Evolutionary conservation across 345 rosid genomes (phyloP), one percentile per base, ranked within the genome.

Genomic region (Heritiera fomes): DNA sequence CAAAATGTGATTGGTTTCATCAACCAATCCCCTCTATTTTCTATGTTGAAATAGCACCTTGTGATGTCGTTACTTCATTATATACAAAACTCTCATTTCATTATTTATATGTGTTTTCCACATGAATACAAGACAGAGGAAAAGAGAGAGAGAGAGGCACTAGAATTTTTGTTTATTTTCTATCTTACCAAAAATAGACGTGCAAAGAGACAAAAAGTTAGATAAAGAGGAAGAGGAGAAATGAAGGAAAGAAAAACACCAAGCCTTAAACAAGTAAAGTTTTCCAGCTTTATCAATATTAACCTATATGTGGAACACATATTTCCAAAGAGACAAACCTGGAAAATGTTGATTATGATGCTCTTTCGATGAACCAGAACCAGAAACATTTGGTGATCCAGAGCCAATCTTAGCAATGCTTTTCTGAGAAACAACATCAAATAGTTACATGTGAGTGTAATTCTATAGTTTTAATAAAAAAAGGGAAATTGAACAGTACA

Each of bases 331-430:
- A 50, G 52, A 87, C 87, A 74, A 84, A 92, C 96, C 96, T 90
- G 94, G 81, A 83, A 69, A 82, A 6, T 84, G 80, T 62, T 77
- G 85, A 82, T 76, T 80, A 17, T 69, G 82, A 76, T 77, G 87
- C 79, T 88, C 90, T 75, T 86, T 87, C 41, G 88, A 77, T 72
- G 92, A 84, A 80, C 83, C 79, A 77, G 85, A 85, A 69, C 84
- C 87, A 5, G 89, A 88, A 55, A 81, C 50, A 77, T 82, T 79
- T 76, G 88, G 85, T 4, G 88, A 83, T 69, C 83, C 85, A 40
- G 78, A 47, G 72, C 77, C 91, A 10, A 64, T 46, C 80, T 75
- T 83, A 55, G 76, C 63, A 79, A 47, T 43, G 53, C 62, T 72
- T 76, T 74, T 85, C 93, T 90, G 87, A 75, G 32, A 75, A 75